phyloP scores from a whole-genome alignment of 768 basidiomycete species.

The Ramaria sp. region DNA sequence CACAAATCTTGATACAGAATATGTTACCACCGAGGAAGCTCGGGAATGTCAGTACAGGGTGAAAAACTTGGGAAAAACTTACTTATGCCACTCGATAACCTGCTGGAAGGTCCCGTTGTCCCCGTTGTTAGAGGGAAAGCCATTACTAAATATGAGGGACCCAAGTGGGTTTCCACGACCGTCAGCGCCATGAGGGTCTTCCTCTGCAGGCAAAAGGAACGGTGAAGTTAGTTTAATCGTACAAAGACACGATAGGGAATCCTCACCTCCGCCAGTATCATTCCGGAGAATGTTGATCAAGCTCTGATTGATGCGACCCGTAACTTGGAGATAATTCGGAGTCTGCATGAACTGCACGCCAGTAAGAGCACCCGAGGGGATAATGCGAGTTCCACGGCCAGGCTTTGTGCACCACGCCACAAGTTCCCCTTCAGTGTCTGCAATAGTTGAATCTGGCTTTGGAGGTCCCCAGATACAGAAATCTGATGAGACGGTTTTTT shows the following conservation, averaged over 20 bases:
- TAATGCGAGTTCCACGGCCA: conserved; percentile 59
- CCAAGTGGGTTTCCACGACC: conserved; percentile 75
- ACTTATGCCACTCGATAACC: conserved; percentile 61
- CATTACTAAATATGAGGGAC: conserved; percentile 54
- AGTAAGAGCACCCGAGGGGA: conserved; percentile 51
- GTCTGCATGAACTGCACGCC: conserved; percentile 59
- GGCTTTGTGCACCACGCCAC: conserved; percentile 73
- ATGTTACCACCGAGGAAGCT: conserved; percentile 60
- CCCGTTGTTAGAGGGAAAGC: conserved; percentile 31
- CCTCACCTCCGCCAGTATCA: conserved; percentile 53
- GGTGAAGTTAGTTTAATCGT: background rate
- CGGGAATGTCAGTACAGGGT: conserved; percentile 11
- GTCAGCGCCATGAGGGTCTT: conserved; percentile 5
- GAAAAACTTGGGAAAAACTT: background rate
- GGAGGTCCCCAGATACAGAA: conserved; percentile 28
- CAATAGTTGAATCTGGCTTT: conserved; percentile 41
- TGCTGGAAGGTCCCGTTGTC: conserved; percentile 38
- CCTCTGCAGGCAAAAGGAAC: background rate
- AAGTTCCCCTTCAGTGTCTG: conserved; percentile 54
- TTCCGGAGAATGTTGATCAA: conserved; percentile 35
- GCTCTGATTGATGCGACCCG: conserved; percentile 55
- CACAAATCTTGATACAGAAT: conserved; percentile 70
- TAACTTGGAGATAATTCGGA: conserved; percentile 46
- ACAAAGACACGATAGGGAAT: background rate
- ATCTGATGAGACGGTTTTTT: conserved; percentile 14